A percentile compares a stretch with the other conserved stretches of the same genome.
phyloP scores from a whole-genome alignment of 805 yeast genomes.

The Huiozyma naganishii region DNA sequence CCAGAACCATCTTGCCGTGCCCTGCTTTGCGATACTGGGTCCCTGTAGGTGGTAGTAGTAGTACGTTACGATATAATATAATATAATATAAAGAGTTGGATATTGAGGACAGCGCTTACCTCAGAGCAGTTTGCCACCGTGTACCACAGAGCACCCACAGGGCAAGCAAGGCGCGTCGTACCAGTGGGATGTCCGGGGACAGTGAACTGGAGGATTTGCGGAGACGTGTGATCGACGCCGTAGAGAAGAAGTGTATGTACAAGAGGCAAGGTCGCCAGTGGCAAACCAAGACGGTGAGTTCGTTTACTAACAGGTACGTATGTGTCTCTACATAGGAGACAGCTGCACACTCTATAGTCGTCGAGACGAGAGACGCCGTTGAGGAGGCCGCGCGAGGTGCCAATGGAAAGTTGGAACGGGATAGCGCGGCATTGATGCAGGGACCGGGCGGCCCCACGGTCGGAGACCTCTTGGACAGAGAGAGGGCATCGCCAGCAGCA shows the following conservation, averaged over 20 bases:
- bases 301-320: background rate
- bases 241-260: background rate
- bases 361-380: background rate
- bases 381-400: background rate
- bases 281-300: no score
- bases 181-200: background rate
- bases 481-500: background rate
- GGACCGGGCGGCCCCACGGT: background rate
- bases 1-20: constrained; percentile 59
- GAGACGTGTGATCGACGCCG: background rate
- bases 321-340: no score
- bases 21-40: background rate
- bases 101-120: background rate
- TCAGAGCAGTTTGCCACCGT: background rate
- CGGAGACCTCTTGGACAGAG: background rate
- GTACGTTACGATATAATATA: no score
- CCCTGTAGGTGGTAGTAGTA: no score
- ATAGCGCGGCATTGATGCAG: background rate
- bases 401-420: background rate
- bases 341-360: background rate
- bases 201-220: background rate
- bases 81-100: background rate
- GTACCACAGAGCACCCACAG: background rate
- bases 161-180: background rate
- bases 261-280: background rate